Evolutionary conservation across 306 rosid genomes (phyloP).

Genomic region (Luffa aegyptiaca): DNA sequence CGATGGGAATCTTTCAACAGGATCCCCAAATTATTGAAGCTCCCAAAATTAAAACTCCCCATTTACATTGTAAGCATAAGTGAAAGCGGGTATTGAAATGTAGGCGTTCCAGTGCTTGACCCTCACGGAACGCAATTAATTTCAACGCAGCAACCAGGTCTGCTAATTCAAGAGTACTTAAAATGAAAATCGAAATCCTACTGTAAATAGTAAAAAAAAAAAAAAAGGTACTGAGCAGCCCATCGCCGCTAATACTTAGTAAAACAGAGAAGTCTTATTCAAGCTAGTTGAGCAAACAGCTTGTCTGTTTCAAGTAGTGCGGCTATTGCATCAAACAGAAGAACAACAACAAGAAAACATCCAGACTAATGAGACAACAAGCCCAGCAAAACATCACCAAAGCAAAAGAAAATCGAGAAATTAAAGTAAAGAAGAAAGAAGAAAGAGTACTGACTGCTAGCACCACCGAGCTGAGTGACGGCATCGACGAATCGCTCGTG

Average conservation of each 20-base stretch:
- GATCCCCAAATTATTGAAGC: background rate
- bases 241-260: background rate
- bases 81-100: background rate
- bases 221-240: background rate
- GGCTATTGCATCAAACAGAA: background rate
- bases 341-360: background rate
- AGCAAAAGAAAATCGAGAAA: background rate
- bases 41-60: background rate
- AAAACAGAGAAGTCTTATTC: background rate
- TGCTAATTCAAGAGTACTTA: background rate
- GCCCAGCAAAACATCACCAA: background rate
- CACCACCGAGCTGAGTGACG: slow-evolving; percentile 92
- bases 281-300: background rate
- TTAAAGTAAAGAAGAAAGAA: background rate
- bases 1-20: background rate
- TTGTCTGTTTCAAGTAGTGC: background rate
- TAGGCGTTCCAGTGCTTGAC: background rate
- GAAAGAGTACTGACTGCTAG: slow-evolving; percentile 38
- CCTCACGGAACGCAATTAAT: background rate
- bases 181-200: background rate
- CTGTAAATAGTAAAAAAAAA: background rate
- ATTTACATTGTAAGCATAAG: background rate
- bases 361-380: background rate
- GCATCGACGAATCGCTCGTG: slow-evolving; percentile 95
- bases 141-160: background rate